phyloP scores from a whole-genome alignment of 345 rosid genomes.

The Brassica rapa region DNA sequence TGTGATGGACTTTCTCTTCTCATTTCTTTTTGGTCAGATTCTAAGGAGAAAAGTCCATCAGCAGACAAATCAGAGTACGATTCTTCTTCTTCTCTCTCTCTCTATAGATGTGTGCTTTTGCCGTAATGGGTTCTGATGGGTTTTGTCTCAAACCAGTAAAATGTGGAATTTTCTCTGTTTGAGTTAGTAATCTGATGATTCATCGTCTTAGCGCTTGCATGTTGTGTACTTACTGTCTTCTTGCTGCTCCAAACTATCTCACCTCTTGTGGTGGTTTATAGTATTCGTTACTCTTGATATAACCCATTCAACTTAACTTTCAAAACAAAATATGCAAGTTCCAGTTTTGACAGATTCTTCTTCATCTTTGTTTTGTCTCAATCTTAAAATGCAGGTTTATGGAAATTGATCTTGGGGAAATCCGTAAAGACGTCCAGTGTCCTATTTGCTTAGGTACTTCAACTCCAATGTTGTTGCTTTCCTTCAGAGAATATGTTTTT shows the following conservation, averaged over 20 bases:
- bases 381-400: conserved; percentile 48
- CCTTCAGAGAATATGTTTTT: too few relatives aligned
- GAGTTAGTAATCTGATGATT: conserved; percentile 15
- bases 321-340: neutral
- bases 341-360: neutral
- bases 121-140: conserved; percentile 16
- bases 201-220: conserved; percentile 44
- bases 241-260: conserved; percentile 8
- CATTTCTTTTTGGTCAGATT: conserved; percentile 45
- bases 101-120: conserved; percentile 6
- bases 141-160: neutral
- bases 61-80: conserved; percentile 69
- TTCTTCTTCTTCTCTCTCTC: conserved; percentile 13
- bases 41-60: conserved; percentile 54
- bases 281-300: neutral
- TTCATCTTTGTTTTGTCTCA: neutral
- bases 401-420: conserved; percentile 55
- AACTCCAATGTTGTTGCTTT: too few relatives aligned
- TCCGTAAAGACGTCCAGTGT: conserved; percentile 79
- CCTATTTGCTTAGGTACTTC: conserved; percentile 71
- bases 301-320: neutral
- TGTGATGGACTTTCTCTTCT: conserved; percentile 26
- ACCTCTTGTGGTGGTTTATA: conserved; percentile 4
- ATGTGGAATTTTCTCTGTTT: neutral
- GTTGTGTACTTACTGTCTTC: conserved; percentile 31